Base-by-base conservation (phyloP, 225 moss, liverwort and hornwort species). In the Physcomitrellopsis africana region DNA sequence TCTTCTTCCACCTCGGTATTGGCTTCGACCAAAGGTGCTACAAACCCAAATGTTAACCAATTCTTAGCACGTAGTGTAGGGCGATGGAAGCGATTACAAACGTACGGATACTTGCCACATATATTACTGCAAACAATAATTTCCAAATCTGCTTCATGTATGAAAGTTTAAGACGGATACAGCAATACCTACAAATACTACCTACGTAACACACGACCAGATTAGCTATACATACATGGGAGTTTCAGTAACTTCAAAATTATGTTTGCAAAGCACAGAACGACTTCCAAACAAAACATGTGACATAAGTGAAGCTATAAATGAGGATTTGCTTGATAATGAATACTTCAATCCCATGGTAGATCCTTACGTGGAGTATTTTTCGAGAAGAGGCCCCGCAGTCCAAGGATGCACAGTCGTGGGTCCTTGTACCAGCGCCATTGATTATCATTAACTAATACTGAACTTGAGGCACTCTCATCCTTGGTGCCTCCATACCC, bases 391-490 rank as follows among this genome's bases (percentile, higher is more conserved):
- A 97, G 66, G 17, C 97, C 94, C 24, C 97, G 88, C 29, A 91
- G 72, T 57, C 97, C 97, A 67, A 97, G 86, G 26, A 77, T 70
- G 74, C 82, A 60, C 60, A 94, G 49, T 44, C 97, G 86, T 58
- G 97, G 97, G 69, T 97, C 97, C 80, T 83, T 87, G 82, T 80
- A 92, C 97, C 97, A 97, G 58, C 87, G 81, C 77, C 91, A 84
- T 60, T 79, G 70, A 47, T 79, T 70, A 60, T 51, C 8, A 77
- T 51, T 76, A 37, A 83, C 65, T 80, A 86, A 86, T 29, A 89
- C 86, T 63, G 85, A 81, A 23, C 73, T 47, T 24, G 82, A 76
- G 55, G 86, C 86, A 70, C 85, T 68, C 18, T 80, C 84, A 71
- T 94, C 94, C 26, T 29, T 57, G 18, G 82, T 41, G 46, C 82